Base-by-base conservation (phyloP, 2,329 filamentous ascomycete genomes). In the Herpotrichia juniperi region DNA sequence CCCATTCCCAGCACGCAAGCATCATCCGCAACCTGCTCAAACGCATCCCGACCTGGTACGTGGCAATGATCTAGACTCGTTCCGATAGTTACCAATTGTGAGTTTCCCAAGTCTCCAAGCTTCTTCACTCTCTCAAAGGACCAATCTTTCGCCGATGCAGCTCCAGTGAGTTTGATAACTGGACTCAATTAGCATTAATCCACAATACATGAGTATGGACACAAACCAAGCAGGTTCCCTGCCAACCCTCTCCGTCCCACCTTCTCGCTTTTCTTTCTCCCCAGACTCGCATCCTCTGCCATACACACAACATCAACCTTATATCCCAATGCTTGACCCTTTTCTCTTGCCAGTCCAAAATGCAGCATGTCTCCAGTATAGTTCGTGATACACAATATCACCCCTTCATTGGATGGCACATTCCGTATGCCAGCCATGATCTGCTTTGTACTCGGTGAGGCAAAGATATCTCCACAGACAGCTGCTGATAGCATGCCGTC, bases 21-120 rank as follows among this genome's bases (percentile, higher is more conserved):
- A 53, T 72, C 59, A 11, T 71, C 66, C 1, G 75, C 68, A 4
- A 82, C 74, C 0, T 76, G 72, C 56, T 82, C 77, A 50, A 83
- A 80, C 6, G 79, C 78, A 28, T 78, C 75, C 51, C 79, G 61
- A 10, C 79, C 80, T 2, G 79, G 80, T 2, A 83, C 79, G 56
- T 82, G 79, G 59, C 80, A 82, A 59, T 81, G 79, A 59, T 83
- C 79, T 14, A 83, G 58, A 44, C 76, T 78, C 11, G 79, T 77
- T 1, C 79, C 80, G 46, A 82, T 80, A 3, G 79, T 81, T 4
- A 80, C 79, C 19, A 81, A 65, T 35, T 79, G 73, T 16, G 62
- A 70, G 56, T 78, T 78, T 4, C 76, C 76, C 10, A 76, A 57
- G 30, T 75, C 68, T 11, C 78, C 78, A 50, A 80, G 75, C 53